Evolutionary conservation across 495 filamentous ascomycete species (phyloP).

Genomic region (Staphylotrichum tortipilum): DNA sequence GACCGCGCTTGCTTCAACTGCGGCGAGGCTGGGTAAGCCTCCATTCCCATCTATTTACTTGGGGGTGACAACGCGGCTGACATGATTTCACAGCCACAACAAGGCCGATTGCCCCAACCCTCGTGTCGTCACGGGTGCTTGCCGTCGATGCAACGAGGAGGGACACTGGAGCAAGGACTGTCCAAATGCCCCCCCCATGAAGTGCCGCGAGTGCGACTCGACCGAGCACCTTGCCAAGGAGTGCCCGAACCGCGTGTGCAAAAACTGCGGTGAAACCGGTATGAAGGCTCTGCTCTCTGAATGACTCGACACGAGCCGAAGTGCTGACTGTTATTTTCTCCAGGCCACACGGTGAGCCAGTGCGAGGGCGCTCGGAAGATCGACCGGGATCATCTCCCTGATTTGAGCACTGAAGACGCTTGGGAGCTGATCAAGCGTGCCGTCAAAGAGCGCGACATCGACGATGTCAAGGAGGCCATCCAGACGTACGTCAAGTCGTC

Average conservation of each 20-base stretch:
- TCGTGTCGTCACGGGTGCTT: slow-evolving; percentile 47
- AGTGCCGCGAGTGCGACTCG: slow-evolving; percentile 58
- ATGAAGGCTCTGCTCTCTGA: no score
- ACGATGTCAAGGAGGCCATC: slow-evolving; percentile 64
- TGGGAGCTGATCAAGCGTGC: slow-evolving; percentile 62
- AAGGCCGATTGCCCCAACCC: slow-evolving; percentile 43
- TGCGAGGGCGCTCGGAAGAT: slow-evolving; percentile 66
- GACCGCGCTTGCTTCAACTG: slow-evolving; percentile 69
- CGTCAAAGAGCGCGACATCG: slow-evolving; percentile 55
- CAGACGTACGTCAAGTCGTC: slow-evolving; percentile 66
- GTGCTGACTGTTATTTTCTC: neutral
- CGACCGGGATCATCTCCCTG: slow-evolving; percentile 51
- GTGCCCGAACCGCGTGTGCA: slow-evolving; percentile 65
- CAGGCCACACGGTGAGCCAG: slow-evolving; percentile 56
- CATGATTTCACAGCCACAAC: slow-evolving; percentile 34
- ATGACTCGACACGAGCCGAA: no score
- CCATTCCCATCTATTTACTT: neutral
- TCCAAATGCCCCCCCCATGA: slow-evolving; percentile 49
- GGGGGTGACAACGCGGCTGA: slow-evolving; percentile 10
- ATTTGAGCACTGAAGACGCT: slow-evolving; percentile 53
- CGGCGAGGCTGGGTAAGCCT: slow-evolving; percentile 56
- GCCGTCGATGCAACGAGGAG: slow-evolving; percentile 60
- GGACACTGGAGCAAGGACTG: slow-evolving; percentile 64
- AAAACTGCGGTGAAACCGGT: slow-evolving; percentile 70
- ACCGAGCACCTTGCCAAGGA: slow-evolving; percentile 58